These are phyloP conservation scores for Saccharomycopsis fodiens DNA, from an alignment of 805 yeast genomes.

Conservation along the genomic window DNA sequence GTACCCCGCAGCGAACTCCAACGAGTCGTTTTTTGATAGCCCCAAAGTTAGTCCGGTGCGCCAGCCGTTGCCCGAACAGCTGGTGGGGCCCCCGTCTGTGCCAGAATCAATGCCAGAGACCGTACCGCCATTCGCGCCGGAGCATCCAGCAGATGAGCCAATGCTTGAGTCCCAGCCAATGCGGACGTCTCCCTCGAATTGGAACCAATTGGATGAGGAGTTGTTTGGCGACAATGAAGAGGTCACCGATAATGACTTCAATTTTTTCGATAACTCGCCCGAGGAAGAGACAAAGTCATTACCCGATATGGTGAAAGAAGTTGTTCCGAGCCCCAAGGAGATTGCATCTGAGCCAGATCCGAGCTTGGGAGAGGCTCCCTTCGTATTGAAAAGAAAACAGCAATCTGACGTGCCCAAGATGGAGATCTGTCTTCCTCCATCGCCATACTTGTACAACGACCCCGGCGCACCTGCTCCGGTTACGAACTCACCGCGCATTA, in stretches of 20 bases:
- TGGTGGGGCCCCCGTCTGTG: slow-evolving; percentile 10
- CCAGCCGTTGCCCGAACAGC: no score
- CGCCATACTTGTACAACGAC: slow-evolving; percentile 52
- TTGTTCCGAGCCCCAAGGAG: background rate
- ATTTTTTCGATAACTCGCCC: slow-evolving; percentile 23
- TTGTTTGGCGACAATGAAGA: slow-evolving; percentile 28
- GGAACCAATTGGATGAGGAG: slow-evolving; percentile 29
- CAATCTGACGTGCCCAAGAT: slow-evolving; percentile 56
- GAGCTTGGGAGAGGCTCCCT: background rate
- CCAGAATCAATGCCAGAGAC: slow-evolving; percentile 15
- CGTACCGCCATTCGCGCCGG: background rate
- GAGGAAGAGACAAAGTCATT: slow-evolving; percentile 9
- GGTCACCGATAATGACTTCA: slow-evolving; percentile 25
- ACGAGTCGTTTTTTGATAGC: background rate
- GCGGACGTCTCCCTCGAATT: slow-evolving; percentile 12
- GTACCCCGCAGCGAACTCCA: background rate
- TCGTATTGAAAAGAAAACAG: no score
- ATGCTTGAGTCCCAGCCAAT: background rate
- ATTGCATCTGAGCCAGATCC: background rate
- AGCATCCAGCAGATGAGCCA: background rate
- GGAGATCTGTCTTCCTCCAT: slow-evolving; percentile 46
- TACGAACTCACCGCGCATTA: slow-evolving; percentile 39
- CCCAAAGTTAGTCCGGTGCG: background rate
- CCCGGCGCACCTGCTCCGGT: slow-evolving; percentile 82
- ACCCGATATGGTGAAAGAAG: background rate